Evolutionary conservation across 116 monocot genomes (phyloP), one percentile per base, ranked within the genome.

Genomic region (Papilionanthe hybrid): DNA sequence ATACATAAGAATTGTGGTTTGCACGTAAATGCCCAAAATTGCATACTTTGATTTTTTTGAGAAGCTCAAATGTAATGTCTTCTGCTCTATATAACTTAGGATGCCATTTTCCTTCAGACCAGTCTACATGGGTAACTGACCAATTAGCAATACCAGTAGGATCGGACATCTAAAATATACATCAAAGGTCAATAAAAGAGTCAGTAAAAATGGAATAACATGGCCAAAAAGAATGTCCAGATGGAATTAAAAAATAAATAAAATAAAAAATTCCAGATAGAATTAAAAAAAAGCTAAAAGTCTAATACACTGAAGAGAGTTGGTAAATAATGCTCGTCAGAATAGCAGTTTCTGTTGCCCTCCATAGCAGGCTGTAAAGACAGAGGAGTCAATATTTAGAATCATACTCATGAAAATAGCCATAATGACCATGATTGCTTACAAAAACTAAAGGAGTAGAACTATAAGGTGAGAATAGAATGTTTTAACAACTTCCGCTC

Each of bases 21-120:
- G 32, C 3, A 32, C 3, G 32, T 32, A 32, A 32, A 32, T 2
- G 32, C 32, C 32, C 32, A 32, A 32, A 32, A 42, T 44, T 18
- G 75, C 89, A 81, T 91, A 97, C 97, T 42, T 86, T 88, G 79
- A 99, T 93, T 66, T 95, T 93, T 78, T 93, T 89, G 47, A 93
- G n/a, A 53, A 89, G 85, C 47, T 89, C 83, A 41, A 77, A 79
- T 63, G 88, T 84, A 75, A 87, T 79, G 83, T 93, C 85, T 27
- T 55, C 63, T 68, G 83, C 90, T 12, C 82, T 57, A 80, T 87
- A 93, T 82, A 86, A 73, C 72, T 81, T 93, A 65, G 93, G 93
- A 88, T 90, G 93, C 90, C 93, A 88, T 83, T 93, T 93, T 79
- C 88, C 88, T 78, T 90, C 90, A 63, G 90, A 93, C 93, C 93